Base-by-base conservation (phyloP, 441 rosid genomes). In the Mallotus repandus region DNA sequence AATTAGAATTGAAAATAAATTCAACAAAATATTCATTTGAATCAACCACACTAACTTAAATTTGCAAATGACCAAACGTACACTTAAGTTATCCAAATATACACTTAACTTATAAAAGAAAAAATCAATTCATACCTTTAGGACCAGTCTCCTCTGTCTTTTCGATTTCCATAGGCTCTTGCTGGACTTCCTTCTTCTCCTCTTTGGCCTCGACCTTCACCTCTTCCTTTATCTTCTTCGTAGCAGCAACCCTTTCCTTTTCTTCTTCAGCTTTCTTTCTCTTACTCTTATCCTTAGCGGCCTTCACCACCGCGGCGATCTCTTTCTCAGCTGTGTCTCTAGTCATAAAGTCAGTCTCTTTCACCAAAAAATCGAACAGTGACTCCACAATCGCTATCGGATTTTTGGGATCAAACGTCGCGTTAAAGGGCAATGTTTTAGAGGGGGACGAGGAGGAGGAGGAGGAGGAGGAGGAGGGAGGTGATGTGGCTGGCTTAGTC, bases 371-470 rank as follows among this genome's bases (percentile, higher is more conserved):
- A 53, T 92, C 90, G 35, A 91, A 82, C 49, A 87, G 85, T 60
- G 79, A 78, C 85, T 84, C 83, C 77, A 91, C 76, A 58, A 94
- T 85, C 76, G 82, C 87, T 66, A 88, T 68, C 64, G 97, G 97
- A 75, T 84, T 77, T 29, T 84, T 79, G 14, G 88, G 82, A 88
- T 92, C 90, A 64, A 95, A 84, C 4, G 77, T 76, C 29, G 89
- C 89, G 46, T 74, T 80, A 68, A 89, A 92, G 18, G 81, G 22
- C 66, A 74, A 52, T 22, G 81, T 21, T 19, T 79, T 74, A 0
- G 82, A 49, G 6, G 84, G 60, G 29, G 86, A 49, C n/a, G n/a
- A n/a, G n/a, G n/a, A n/a, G n/a, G n/a, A n/a, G 0, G 88, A 72
- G 0, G 86, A n/a, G 5, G 55, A 13, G 5, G 55, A n/a, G 21